Percentiles rank a stretch among this genome's conserved stretches.
phyloP scores from a whole-genome alignment of 257 asterid genomes.

The Penstemon eatonii region DNA sequence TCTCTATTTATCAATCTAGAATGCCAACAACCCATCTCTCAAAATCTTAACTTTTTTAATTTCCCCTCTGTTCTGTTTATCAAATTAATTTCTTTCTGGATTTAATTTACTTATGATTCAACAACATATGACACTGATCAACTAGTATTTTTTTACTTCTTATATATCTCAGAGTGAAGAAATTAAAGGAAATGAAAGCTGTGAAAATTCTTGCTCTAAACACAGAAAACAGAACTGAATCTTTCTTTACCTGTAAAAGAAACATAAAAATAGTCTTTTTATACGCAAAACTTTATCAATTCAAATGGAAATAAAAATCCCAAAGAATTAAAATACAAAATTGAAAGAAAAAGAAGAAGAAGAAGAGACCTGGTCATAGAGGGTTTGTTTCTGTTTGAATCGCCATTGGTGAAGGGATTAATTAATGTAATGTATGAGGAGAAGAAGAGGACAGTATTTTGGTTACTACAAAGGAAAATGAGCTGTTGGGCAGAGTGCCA shows the following conservation, averaged over 20 bases:
- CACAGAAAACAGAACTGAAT: neutral
- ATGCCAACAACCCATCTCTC: conserved; percentile 84
- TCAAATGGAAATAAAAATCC: neutral
- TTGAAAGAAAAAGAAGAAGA: neutral
- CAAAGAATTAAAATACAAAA: no score
- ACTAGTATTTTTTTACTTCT: conserved; percentile 1
- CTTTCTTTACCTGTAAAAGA: neutral
- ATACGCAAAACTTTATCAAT: conserved; percentile 1
- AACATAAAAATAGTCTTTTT: neutral
- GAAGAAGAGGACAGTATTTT: conserved; percentile 22
- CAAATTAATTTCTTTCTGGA: neutral
- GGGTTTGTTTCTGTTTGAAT: neutral
- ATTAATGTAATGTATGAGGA: neutral
- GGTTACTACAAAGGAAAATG: conserved; percentile 21
- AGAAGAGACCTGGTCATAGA: conserved; percentile 10
- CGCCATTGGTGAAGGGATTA: conserved; percentile 18
- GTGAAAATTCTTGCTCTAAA: neutral
- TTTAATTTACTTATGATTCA: no score
- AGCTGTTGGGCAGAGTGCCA: conserved; percentile 67
- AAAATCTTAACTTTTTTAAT: no score
- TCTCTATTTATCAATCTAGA: conserved; percentile 71
- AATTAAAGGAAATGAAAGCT: neutral
- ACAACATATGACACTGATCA: neutral
- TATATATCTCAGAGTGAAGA: neutral
- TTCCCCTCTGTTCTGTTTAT: neutral